Conservation (phyloP, 768 basidiomycete genomes). For the Naganishia vishniacii region DNA sequence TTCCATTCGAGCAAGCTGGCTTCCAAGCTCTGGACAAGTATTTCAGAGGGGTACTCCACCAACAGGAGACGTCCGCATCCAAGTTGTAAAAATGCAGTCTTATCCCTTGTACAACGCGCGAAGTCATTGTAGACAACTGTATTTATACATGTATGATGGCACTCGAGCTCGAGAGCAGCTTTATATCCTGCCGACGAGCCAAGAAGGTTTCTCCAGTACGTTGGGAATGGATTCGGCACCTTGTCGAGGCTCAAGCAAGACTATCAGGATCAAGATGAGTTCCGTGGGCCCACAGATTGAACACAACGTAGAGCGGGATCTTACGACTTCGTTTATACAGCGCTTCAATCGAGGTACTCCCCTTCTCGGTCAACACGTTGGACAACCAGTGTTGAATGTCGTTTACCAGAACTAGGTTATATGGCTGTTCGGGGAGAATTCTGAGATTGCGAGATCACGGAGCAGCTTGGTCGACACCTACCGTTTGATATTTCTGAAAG, state of each 20-base stretch:
- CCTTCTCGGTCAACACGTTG: constrained; percentile 40
- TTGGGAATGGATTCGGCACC: constrained; percentile 37
- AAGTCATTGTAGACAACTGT: constrained; percentile 1
- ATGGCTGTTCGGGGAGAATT: constrained; percentile 43
- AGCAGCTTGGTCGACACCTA: constrained; percentile 28
- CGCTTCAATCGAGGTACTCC: constrained; percentile 44
- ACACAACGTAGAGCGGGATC: constrained; percentile 14
- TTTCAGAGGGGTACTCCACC: constrained; percentile 33
- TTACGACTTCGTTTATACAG: constrained; percentile 44
- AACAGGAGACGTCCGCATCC: not conserved
- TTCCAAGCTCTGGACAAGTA: constrained; percentile 40
- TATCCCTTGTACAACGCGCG: constrained; percentile 13
- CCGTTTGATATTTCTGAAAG: constrained; percentile 47
- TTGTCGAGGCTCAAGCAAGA: constrained; percentile 46
- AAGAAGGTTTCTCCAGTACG: constrained; percentile 40
- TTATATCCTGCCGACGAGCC: constrained; percentile 35
- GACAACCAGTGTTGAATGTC: constrained; percentile 63
- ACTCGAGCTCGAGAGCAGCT: not conserved
- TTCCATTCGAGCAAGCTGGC: constrained; percentile 35
- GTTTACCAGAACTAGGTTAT: constrained; percentile 74
- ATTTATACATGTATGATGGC: constrained; percentile 10
- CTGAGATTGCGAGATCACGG: not conserved
- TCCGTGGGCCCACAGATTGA: not conserved
- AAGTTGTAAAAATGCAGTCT: constrained; percentile 16
- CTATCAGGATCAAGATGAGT: constrained; percentile 24